Conservation (phyloP, 345 rosid species). For the Populus nigra region DNA sequence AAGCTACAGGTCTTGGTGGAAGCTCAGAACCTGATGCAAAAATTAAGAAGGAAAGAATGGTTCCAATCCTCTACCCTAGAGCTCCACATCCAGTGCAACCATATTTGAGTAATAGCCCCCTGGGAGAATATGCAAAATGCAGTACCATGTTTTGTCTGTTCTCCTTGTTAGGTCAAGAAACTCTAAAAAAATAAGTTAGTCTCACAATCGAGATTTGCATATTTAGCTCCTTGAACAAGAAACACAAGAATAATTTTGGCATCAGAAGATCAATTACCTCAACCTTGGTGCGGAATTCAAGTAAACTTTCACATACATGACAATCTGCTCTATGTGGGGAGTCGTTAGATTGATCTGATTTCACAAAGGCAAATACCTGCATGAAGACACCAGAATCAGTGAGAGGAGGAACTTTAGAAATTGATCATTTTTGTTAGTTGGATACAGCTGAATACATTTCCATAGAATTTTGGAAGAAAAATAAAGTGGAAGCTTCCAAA, state of each 20-base stretch:
- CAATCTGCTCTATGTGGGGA: slow-evolving; percentile 82
- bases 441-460: background rate
- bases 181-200: background rate
- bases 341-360: slow-evolving; percentile 53
- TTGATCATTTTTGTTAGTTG: background rate
- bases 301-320: slow-evolving; percentile 78
- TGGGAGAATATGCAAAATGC: background rate
- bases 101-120: background rate
- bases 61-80: background rate
- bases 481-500: slow-evolving; percentile 5
- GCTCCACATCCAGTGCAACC: background rate
- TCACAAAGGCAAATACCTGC: slow-evolving; percentile 91
- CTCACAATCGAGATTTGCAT: too few species aligned
- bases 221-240: background rate
- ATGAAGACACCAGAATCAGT: slow-evolving; percentile 8
- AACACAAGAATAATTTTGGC: background rate
- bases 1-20: background rate
- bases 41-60: background rate
- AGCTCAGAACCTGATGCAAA: background rate
- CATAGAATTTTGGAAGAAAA: slow-evolving; percentile 1
- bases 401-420: background rate
- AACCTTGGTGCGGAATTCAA: slow-evolving; percentile 81
- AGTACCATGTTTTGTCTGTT: background rate
- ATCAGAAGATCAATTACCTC: slow-evolving; percentile 47
- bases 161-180: background rate